Conservation (phyloP, 2,329 filamentous ascomycete species). For the Colletotrichum simmondsii region DNA sequence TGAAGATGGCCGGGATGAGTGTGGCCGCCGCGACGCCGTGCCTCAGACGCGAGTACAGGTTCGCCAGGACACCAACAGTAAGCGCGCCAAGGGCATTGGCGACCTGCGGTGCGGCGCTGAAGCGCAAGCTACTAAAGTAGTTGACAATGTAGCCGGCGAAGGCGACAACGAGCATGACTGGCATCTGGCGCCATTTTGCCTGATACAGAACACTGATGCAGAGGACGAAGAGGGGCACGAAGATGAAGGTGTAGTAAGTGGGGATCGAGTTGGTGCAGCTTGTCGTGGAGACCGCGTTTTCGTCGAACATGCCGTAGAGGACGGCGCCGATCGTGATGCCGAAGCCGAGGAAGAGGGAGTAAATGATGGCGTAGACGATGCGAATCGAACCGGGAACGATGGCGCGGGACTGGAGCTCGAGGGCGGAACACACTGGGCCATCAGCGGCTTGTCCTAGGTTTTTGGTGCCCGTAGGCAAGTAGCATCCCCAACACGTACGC, state of each 20-base stretch:
- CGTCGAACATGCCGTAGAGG: constrained; percentile 71
- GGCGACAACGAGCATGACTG: constrained; percentile 80
- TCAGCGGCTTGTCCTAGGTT: constrained; percentile 39
- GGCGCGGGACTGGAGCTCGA: constrained; percentile 76
- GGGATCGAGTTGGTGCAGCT: constrained; percentile 57
- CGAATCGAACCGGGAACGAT: constrained; percentile 78
- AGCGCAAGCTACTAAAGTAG: constrained; percentile 75
- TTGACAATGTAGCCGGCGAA: constrained; percentile 81
- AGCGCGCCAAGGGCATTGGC: constrained; percentile 82
- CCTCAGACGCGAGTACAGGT: constrained; percentile 74
- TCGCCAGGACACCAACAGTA: constrained; percentile 80
- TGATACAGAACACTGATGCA: constrained; percentile 83
- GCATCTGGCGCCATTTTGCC: constrained; percentile 83
- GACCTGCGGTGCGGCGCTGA: constrained; percentile 77
- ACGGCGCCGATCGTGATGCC: constrained; percentile 76
- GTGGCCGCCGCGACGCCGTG: constrained; percentile 63
- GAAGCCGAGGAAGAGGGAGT: constrained; percentile 78
- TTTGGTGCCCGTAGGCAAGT: constrained; percentile 1
- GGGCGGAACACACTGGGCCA: constrained; percentile 56
- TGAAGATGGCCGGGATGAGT: constrained; percentile 59
- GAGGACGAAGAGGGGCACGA: constrained; percentile 78
- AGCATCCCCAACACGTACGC: constrained; percentile 5
- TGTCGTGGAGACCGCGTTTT: constrained; percentile 57
- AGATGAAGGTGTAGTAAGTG: constrained; percentile 68
- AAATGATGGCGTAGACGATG: constrained; percentile 80